phyloP scores from a whole-genome alignment of 2,329 filamentous ascomycete genomes.

The Cercospora citrullina region DNA sequence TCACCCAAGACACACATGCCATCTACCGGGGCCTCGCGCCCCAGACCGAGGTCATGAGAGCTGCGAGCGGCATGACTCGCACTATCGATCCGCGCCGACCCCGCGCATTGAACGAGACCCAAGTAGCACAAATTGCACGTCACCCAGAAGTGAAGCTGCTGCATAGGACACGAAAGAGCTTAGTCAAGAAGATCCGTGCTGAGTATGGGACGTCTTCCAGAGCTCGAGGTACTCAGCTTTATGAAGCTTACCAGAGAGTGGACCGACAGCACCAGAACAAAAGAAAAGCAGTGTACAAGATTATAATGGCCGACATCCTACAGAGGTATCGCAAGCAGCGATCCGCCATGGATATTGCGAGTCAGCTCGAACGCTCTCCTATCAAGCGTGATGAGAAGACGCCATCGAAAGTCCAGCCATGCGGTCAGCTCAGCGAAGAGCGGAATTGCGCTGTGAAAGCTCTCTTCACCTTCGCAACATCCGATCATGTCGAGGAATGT shows the following conservation, averaged over 20 bases:
- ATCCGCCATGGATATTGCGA: not conserved
- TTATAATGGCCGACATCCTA: no score
- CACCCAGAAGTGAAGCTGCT: constrained; percentile 2
- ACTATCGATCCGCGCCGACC: constrained; percentile 8
- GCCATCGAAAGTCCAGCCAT: not conserved
- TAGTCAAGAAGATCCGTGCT: not conserved
- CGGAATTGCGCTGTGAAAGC: constrained; percentile 7
- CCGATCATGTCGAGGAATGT: not conserved
- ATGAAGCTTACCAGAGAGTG: no score
- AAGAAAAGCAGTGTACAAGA: no score
- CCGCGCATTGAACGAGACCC: not conserved
- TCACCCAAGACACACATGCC: not conserved
- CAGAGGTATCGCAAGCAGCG: no score
- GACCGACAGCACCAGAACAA: no score
- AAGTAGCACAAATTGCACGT: constrained; percentile 8
- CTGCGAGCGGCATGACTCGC: constrained; percentile 11
- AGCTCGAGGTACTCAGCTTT: not conserved
- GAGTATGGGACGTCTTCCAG: not conserved
- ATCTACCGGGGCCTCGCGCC: not conserved
- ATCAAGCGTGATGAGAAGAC: not conserved
- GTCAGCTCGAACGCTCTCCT: not conserved
- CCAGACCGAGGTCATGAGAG: not conserved
- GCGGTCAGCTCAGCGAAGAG: not conserved
- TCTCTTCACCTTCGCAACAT: constrained; percentile 7
- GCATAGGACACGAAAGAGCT: not conserved